Conservation (phyloP, 768 basidiomycete genomes). For the Suillus placidus region DNA sequence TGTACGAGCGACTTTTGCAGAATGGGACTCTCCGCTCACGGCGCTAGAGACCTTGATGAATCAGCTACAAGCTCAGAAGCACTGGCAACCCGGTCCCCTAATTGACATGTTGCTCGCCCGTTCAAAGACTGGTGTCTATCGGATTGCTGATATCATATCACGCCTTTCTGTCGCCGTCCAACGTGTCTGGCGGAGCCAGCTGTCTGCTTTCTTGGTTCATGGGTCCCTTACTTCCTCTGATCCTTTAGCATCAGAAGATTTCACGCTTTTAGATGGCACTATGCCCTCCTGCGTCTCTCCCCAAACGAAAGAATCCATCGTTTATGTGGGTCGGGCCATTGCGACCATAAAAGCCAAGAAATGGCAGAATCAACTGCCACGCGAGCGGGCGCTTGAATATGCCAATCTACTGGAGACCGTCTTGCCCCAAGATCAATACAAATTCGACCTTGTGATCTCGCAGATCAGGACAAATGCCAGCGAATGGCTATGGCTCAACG, state of each 20-base stretch:
- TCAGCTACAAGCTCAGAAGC: conserved; percentile 54
- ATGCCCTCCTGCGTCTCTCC: conserved; percentile 76
- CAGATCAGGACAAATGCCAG: conserved; percentile 81
- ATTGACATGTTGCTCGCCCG: conserved; percentile 78
- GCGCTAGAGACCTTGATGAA: conserved; percentile 68
- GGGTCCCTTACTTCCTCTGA: conserved; percentile 65
- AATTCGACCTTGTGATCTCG: conserved; percentile 72
- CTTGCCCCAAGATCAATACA: conserved; percentile 74
- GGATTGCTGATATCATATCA: conserved; percentile 70
- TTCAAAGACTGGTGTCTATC: conserved; percentile 78
- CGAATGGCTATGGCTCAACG: conserved; percentile 94
- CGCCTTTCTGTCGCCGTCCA: conserved; percentile 77
- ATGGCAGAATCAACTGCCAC: conserved; percentile 79
- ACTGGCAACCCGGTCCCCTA: conserved; percentile 70
- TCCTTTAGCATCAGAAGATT: conserved; percentile 65
- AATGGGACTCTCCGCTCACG: conserved; percentile 87
- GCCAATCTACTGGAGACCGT: conserved; percentile 65
- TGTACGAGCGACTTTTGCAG: conserved; percentile 78
- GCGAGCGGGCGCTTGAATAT: conserved; percentile 64
- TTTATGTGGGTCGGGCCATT: conserved; percentile 86
- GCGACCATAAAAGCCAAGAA: conserved; percentile 80
- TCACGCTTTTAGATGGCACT: conserved; percentile 61
- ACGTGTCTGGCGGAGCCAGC: conserved; percentile 80
- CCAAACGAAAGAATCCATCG: conserved; percentile 77
- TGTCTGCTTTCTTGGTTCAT: conserved; percentile 82